Base-by-base conservation (phyloP, 1,139 yeast genomes). In the Hansenula anomala region DNA sequence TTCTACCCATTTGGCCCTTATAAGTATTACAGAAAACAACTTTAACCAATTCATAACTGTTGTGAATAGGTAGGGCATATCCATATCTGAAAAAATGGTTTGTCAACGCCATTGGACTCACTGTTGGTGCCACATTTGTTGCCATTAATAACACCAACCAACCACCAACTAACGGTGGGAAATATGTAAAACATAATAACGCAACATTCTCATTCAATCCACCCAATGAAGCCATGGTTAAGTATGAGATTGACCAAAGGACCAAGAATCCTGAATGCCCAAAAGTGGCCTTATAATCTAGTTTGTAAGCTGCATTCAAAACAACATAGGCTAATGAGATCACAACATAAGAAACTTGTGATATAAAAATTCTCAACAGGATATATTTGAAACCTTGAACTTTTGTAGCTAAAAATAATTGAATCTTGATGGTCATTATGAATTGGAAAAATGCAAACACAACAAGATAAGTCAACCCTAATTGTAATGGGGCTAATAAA, bases 381-480 rank as follows among this genome's bases (percentile, higher is more conserved):
- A 78, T 40, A 51, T 66, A 70, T 30, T 72, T 73, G 33, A 53
- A 49, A 19, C 72, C 69, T 30, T 64, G 66, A 40, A 79, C 51
- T 37, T 59, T 58, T 28, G 64, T 61, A 9, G 74, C 67, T 36
- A 80, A 67, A 34, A 63, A 60, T 39, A 61, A 61, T 55, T 82
- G 84, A 29, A 78, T 56, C 3, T 73, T 73, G 23, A 65, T 64
- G 51, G 80, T 79, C 54, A 80, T 69, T 37, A 78, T 69, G 48
- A 78, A 68, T 48, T 75, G 80, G 60, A 73, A 70, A 45, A 74
- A 68, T 1, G 94, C 78, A 42, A 86, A 63, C 54, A 86, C 77
- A 44, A 86, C 71, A 55, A 82, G 66, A 58, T 78, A 85, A 54
- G 85, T 80, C 38, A 82, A 66, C 25, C 95, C 95, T 43, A 85